Conservation (phyloP, 768 basidiomycete genomes). For the Tylopilus felleus region DNA sequence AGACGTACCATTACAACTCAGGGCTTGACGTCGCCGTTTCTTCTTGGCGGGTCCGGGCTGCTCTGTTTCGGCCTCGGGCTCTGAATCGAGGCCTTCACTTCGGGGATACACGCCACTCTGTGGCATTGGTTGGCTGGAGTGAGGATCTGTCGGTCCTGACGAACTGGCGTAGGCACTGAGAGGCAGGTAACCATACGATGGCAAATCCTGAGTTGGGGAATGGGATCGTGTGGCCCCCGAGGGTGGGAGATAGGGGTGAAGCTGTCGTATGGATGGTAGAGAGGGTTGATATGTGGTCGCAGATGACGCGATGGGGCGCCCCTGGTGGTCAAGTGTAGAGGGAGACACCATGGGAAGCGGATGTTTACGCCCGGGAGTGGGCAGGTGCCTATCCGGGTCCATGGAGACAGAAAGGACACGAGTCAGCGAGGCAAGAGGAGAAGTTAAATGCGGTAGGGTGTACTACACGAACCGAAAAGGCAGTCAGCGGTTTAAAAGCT, state of each 20-base stretch:
- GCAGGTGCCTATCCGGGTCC: conserved; percentile 38
- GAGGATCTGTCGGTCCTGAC: conserved; percentile 29
- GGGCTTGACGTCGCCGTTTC: conserved; percentile 76
- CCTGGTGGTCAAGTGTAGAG: conserved; percentile 24
- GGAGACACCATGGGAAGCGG: conserved; percentile 27
- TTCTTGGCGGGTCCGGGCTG: conserved; percentile 67
- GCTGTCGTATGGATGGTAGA: conserved; percentile 65
- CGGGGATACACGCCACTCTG: conserved; percentile 28
- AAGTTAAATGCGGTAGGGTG: conserved; percentile 21
- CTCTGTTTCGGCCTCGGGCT: conserved; percentile 51
- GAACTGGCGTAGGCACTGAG: conserved; percentile 20
- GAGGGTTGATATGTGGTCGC: conserved; percentile 26
- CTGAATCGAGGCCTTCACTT: conserved; percentile 48
- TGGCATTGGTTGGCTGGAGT: conserved; percentile 18
- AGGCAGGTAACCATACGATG: conserved; percentile 28
- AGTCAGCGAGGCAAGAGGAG: conserved; percentile 18
- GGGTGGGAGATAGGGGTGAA: conserved; percentile 64
- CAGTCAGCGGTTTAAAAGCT: conserved; percentile 22
- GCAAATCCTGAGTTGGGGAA: conserved; percentile 24
- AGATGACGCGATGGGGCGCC: conserved; percentile 27
- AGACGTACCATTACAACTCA: conserved; percentile 78
- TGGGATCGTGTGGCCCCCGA: conserved; percentile 35
- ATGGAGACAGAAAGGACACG: conserved; percentile 17
- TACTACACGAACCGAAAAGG: conserved; percentile 22
- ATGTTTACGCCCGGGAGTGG: conserved; percentile 31